A percentile compares a stretch with the other conserved stretches of the same genome.
Conservation (phyloP, 1,139 yeast genomes). For the Yamadazyma buinensis region DNA sequence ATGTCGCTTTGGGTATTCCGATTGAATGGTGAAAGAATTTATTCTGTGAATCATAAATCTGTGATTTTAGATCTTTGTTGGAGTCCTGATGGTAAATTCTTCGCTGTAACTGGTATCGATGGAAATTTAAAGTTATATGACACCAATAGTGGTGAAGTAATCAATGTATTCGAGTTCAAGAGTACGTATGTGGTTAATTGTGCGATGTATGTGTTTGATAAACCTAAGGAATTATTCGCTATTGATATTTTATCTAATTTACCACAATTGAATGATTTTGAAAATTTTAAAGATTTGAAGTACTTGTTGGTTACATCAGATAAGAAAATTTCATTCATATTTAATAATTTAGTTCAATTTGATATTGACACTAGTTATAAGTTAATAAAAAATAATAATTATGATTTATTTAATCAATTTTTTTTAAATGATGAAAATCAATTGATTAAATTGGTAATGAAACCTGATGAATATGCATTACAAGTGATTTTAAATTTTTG, state of each 20-base stretch:
- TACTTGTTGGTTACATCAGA: constrained; percentile 11
- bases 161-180: constrained; percentile 19
- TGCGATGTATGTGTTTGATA: no score
- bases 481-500: constrained; percentile 26
- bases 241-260: constrained; percentile 24
- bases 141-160: constrained; percentile 43
- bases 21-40: constrained; percentile 53
- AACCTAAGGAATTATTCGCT: constrained; percentile 17
- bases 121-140: constrained; percentile 45
- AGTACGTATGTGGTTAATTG: neutral
- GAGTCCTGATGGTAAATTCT: constrained; percentile 34
- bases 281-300: constrained; percentile 7
- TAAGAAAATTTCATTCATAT: constrained; percentile 11
- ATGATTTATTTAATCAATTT: constrained; percentile 27
- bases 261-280: constrained; percentile 20
- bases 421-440: constrained; percentile 20
- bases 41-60: constrained; percentile 41
- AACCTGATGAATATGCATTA: constrained; percentile 13
- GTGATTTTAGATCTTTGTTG: constrained; percentile 32
- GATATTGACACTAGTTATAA: constrained; percentile 13
- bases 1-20: constrained; percentile 52
- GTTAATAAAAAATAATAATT: constrained; percentile 15
- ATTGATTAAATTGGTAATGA: constrained; percentile 8
- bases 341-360: constrained; percentile 27
- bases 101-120: constrained; percentile 46